A percentile compares a stretch with the other conserved stretches of the same genome.
Evolutionary conservation across 306 rosid species (phyloP).

Genomic region (Boehmeria nivea): DNA sequence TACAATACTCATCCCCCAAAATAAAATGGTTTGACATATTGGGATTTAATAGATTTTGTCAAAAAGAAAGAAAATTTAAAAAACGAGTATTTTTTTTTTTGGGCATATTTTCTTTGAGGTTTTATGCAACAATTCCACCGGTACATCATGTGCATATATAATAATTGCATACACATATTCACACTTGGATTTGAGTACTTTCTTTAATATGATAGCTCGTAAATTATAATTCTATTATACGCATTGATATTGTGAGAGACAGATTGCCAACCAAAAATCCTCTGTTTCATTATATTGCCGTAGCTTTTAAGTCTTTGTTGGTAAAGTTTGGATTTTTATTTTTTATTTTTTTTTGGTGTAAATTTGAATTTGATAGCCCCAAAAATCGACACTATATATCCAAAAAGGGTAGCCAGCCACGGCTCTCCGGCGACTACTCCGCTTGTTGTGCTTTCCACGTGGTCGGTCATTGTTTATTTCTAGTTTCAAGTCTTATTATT

Average conservation of each 20-base stretch:
- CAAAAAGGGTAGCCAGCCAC: background rate
- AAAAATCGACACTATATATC: background rate
- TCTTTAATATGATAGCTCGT: too few relatives aligned
- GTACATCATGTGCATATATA: background rate
- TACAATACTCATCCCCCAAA: too few relatives aligned
- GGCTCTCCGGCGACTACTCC: conserved; percentile 2
- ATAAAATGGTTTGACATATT: background rate
- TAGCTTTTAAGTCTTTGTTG: background rate
- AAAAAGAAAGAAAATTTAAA: too few relatives aligned
- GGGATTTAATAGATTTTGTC: too few relatives aligned
- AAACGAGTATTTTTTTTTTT: background rate
- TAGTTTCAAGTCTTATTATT: background rate
- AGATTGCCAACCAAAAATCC: conserved; percentile 5
- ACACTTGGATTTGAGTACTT: background rate
- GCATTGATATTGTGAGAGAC: background rate
- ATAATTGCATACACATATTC: too few relatives aligned
- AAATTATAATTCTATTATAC: too few relatives aligned
- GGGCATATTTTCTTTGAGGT: background rate
- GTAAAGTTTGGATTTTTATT: background rate
- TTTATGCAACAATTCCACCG: background rate
- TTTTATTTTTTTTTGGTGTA: too few relatives aligned
- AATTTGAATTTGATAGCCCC: too few relatives aligned
- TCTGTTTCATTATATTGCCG: conserved; percentile 4
- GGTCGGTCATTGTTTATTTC: conserved; percentile 21
- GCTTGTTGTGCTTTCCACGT: conserved; percentile 9